These are phyloP conservation scores for Apium graveolens DNA, from an alignment of 129 eudicot species.

Conservation along the genomic window DNA sequence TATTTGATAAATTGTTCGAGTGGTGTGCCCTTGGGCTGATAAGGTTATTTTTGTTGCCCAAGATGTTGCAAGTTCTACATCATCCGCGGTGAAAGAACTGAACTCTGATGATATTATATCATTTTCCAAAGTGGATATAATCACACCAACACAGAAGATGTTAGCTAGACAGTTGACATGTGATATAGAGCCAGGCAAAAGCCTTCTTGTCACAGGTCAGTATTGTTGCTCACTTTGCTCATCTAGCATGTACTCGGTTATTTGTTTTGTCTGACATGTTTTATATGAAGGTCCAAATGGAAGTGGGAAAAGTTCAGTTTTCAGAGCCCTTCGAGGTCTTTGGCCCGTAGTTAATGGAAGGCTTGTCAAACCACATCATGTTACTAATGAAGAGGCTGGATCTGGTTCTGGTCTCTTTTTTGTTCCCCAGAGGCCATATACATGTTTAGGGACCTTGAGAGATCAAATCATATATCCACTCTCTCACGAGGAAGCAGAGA, in stretches of 20 bases:
- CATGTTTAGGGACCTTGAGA: slow-evolving; percentile 88
- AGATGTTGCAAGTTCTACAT: slow-evolving; percentile 25
- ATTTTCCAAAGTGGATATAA: slow-evolving; percentile 73
- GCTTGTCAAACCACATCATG: slow-evolving; percentile 51
- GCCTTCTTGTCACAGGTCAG: slow-evolving; percentile 93
- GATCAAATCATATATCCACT: slow-evolving; percentile 96
- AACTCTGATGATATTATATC: slow-evolving; percentile 48
- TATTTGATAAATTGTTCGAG: background rate
- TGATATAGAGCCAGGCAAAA: slow-evolving; percentile 68
- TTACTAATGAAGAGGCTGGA: slow-evolving; percentile 30
- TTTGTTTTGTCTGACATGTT: background rate
- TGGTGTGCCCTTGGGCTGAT: slow-evolving; percentile 14
- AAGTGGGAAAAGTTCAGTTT: slow-evolving; percentile 94
- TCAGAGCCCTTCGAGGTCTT: slow-evolving; percentile 87
- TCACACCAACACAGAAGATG: slow-evolving; percentile 78
- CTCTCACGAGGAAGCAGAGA: slow-evolving; percentile 72
- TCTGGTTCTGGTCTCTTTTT: slow-evolving; percentile 59
- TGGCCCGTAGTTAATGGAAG: slow-evolving; percentile 87
- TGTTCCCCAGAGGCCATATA: slow-evolving; percentile 89
- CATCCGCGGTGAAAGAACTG: slow-evolving; percentile 15
- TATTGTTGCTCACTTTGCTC: background rate
- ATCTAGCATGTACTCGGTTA: background rate
- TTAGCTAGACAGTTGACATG: slow-evolving; percentile 78
- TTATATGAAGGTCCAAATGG: slow-evolving; percentile 87
- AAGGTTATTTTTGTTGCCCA: slow-evolving; percentile 35